Evolutionary conservation across 1,284 basidiomycete species (phyloP).

Genomic region (Cutaneotrichosporon dermatis): DNA sequence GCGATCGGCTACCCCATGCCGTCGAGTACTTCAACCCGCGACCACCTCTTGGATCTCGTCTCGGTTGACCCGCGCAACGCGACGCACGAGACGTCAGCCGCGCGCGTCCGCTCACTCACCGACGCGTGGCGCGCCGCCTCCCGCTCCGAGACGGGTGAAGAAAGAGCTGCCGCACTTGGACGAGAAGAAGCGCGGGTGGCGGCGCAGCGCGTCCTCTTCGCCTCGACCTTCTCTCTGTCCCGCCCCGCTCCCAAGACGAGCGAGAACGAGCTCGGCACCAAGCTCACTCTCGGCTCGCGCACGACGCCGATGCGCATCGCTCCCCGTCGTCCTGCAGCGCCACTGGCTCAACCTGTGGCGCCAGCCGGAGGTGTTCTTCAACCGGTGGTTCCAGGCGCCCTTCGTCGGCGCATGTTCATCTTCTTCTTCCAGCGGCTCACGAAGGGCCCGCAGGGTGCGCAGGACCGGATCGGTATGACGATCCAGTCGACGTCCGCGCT

Average conservation of each 20-base stretch:
- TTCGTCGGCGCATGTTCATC: conserved; percentile 47
- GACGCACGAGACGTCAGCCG: conserved; percentile 22
- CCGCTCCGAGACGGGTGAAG: conserved; percentile 10
- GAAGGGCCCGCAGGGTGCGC: conserved; percentile 45
- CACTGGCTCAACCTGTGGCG: conserved; percentile 48
- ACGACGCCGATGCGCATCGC: conserved; percentile 45
- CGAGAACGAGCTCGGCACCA: neutral
- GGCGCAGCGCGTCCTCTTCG: neutral
- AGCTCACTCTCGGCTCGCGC: conserved; percentile 18
- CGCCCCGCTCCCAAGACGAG: neutral
- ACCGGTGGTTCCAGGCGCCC: conserved; percentile 45
- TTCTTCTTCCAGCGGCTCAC: conserved; percentile 49
- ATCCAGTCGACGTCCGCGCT: conserved; percentile 39
- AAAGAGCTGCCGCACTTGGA: neutral
- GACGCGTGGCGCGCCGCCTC: conserved; percentile 15
- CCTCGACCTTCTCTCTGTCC: neutral
- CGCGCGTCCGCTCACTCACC: conserved; percentile 25
- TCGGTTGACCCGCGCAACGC: conserved; percentile 41
- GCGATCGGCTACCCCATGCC: conserved; percentile 45
- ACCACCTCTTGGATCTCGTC: conserved; percentile 49
- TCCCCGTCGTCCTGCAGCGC: conserved; percentile 47
- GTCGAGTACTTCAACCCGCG: conserved; percentile 46
- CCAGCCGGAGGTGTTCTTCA: conserved; percentile 47
- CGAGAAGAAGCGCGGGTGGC: neutral
- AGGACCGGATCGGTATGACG: conserved; percentile 50